Conservation (phyloP, 2,329 filamentous ascomycete species). For the Bertia moriformis region DNA sequence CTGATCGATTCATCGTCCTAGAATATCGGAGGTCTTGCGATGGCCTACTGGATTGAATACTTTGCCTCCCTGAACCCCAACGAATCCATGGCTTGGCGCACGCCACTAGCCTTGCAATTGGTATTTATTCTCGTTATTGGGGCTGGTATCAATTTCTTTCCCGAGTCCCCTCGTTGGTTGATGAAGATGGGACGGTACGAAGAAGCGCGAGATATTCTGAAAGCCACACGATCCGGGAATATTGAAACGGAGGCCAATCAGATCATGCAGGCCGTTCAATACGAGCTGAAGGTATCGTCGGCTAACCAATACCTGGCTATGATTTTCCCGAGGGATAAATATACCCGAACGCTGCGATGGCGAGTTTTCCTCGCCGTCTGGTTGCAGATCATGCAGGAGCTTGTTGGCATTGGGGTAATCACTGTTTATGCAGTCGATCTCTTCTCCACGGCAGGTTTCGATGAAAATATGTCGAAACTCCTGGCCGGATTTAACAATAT, state of each 20-base stretch:
- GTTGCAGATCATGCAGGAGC: constrained; percentile 22
- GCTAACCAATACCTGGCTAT: constrained; percentile 7
- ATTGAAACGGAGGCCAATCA: constrained; percentile 5
- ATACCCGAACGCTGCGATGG: constrained; percentile 5
- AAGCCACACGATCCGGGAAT: constrained; percentile 5
- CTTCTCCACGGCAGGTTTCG: constrained; percentile 6
- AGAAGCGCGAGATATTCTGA: constrained; percentile 6
- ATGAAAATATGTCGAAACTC: constrained; percentile 5
- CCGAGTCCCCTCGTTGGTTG: constrained; percentile 8
- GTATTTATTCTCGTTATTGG: constrained; percentile 8
- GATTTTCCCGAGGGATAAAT: constrained; percentile 8
- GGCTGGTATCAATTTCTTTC: constrained; percentile 8
- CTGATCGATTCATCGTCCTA: not conserved
- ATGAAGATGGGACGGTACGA: constrained; percentile 9
- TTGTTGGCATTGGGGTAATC: constrained; percentile 15
- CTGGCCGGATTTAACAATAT: constrained; percentile 8
- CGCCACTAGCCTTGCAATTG: constrained; percentile 7
- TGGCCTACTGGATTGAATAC: constrained; percentile 9
- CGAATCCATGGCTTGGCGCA: constrained; percentile 7
- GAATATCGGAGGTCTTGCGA: constrained; percentile 8
- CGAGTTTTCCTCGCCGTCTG: constrained; percentile 20
- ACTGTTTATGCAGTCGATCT: constrained; percentile 16
- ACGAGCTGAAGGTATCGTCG: constrained; percentile 6
- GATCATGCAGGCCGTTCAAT: constrained; percentile 8
- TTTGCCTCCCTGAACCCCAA: constrained; percentile 6